Conservation (phyloP, 768 basidiomycete genomes). For the Calocybe indica region DNA sequence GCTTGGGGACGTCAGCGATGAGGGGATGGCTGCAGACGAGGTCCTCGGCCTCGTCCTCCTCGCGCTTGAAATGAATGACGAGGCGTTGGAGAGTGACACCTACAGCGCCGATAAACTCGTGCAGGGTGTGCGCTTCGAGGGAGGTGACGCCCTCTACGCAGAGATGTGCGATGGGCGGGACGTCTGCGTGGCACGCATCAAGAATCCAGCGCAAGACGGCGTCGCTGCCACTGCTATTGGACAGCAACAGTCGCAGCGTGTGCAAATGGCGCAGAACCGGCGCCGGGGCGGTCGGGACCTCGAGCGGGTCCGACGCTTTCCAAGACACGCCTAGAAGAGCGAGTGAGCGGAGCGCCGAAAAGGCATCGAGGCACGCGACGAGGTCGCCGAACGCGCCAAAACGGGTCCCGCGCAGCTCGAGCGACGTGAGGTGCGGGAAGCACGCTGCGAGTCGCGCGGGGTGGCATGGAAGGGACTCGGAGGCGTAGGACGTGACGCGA, state of each 20-base stretch:
- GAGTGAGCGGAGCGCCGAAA: neutral
- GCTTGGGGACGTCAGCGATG: too few relatives aligned
- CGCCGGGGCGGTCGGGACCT: neutral
- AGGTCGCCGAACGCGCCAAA: neutral
- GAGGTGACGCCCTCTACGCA: too few relatives aligned
- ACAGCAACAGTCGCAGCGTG: neutral
- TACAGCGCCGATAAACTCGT: too few relatives aligned
- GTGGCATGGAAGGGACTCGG: neutral
- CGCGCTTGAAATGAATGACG: too few relatives aligned
- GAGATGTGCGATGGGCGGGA: too few relatives aligned
- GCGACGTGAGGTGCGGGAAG: neutral
- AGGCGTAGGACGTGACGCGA: neutral
- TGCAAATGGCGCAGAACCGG: neutral
- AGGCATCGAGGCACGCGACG: neutral
- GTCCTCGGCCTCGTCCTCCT: too few relatives aligned
- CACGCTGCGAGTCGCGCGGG: neutral
- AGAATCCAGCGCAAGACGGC: neutral
- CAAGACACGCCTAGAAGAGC: neutral
- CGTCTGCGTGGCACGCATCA: neutral
- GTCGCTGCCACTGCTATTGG: neutral
- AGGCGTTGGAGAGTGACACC: too few relatives aligned
- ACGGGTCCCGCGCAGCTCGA: neutral
- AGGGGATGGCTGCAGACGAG: too few relatives aligned
- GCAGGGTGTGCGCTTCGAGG: too few relatives aligned
- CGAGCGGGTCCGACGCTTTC: neutral